A percentile compares a stretch with the other conserved stretches of the same genome.
Evolutionary conservation across 495 filamentous ascomycete genomes (phyloP).

Genomic region (Penicillium bovifimosum): DNA sequence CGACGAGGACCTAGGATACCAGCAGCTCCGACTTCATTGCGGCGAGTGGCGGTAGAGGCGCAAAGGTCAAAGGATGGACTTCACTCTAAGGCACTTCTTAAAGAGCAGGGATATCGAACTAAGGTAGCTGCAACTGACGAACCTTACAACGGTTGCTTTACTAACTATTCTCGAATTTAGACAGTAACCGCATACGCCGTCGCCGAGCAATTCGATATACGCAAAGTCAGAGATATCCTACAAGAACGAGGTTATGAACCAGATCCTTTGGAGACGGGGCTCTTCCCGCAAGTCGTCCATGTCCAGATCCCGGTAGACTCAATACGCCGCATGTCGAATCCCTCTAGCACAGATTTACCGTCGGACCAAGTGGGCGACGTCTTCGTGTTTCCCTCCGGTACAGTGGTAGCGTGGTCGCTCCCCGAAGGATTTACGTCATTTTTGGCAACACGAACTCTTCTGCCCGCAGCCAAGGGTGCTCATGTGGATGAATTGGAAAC

Average conservation of each 20-base stretch:
- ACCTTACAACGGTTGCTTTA: not conserved
- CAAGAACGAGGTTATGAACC: slow-evolving; percentile 61
- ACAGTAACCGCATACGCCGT: slow-evolving; percentile 77
- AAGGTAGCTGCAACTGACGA: slow-evolving; percentile 27
- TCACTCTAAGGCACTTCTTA: slow-evolving; percentile 33
- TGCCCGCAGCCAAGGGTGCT: slow-evolving; percentile 69
- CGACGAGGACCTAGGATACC: slow-evolving; percentile 41
- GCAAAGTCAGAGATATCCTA: slow-evolving; percentile 62
- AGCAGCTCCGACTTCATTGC: slow-evolving; percentile 49
- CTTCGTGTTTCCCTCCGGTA: slow-evolving; percentile 95
- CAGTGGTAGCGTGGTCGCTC: slow-evolving; percentile 87
- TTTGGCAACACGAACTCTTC: slow-evolving; percentile 66
- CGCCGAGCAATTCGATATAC: slow-evolving; percentile 81
- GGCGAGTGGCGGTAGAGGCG: slow-evolving; percentile 55
- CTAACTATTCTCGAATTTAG: slow-evolving; percentile 33
- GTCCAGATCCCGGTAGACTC: slow-evolving; percentile 54
- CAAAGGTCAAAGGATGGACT: slow-evolving; percentile 51
- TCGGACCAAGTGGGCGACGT: slow-evolving; percentile 71
- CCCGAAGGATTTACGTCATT: slow-evolving; percentile 63
- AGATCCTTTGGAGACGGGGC: slow-evolving; percentile 55
- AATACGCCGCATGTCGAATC: slow-evolving; percentile 45
- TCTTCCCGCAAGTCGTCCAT: slow-evolving; percentile 64
- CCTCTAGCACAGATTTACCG: slow-evolving; percentile 52
- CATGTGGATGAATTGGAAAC: slow-evolving; percentile 66
- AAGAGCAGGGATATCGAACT: slow-evolving; percentile 39